Base-by-base conservation (phyloP, 768 basidiomycete species). In the Suillus subalutaceus region DNA sequence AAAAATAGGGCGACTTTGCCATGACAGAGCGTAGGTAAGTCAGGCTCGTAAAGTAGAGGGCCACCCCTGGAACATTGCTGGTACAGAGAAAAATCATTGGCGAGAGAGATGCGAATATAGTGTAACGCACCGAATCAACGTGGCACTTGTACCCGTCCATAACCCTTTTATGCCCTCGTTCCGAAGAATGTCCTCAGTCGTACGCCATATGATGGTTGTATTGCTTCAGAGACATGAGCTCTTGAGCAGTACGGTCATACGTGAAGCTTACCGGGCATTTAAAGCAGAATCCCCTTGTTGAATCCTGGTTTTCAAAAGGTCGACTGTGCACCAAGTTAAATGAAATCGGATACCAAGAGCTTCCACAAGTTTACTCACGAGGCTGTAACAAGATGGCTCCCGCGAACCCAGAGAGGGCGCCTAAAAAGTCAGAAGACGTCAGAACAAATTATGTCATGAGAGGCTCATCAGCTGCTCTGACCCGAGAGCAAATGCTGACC, bases 61-160 rank as follows among this genome's bases (percentile, higher is more conserved):
- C 94, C 23, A 97, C 92, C 5, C 96, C 96, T 1, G 96, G 96
- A 5, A 97, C 88, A 73, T 97, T 97, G 65, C 96, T 96, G 68
- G 41, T 37, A 16, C 2, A 46, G 16, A 43, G 46, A 26, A 72
- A 53, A 70, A 62, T 35, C 61, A 40, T 53, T 15, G 60, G 40
- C 44, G 37, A 38, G 23, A 53, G 30, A 46, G 52, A 26, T 41
- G 46, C 32, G 6, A 23, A 56, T 40, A 55, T 63, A 15, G 43
- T 44, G 37, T 20, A 18, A 52, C 77, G 26, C 70, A 87, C 94
- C 95, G 83, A 23, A 86, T 77, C 15, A 97, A 80, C 1, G 95
- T 93, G 7, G 95, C 90, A 7, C 82, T 79, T 1, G 96, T 97
- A 10, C 96, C 96, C 63, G 94, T 83, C 96, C 96, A 98, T 38